Evolutionary conservation across 2,329 filamentous ascomycete genomes (phyloP), one percentile per base, ranked within the genome.

Genomic region (Alternaria sp.): DNA sequence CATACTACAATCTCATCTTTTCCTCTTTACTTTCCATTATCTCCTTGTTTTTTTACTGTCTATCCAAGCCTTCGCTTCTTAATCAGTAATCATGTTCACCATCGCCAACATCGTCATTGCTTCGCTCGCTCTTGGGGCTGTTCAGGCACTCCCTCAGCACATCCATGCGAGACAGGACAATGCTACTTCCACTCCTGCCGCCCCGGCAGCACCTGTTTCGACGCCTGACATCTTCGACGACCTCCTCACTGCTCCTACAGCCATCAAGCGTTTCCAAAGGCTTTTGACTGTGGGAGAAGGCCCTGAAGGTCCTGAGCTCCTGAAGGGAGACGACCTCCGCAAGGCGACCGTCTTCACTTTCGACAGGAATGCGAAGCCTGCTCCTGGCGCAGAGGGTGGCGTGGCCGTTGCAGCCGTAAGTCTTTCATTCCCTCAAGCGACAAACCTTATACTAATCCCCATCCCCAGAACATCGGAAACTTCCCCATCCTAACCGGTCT

Each of bases 301-400:
- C 63, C 43, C 43, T 20, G 11, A 53, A 9, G 12, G 28, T 1
- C 18, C 9, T n/a, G 49, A 68, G 9, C 73, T 82, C 9, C 71
- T 80, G 46, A 67, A 71, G 6, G 72, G 65, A 12, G 73, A 78
- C 3, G 73, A 69, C 5, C 67, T 82, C 26, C 71, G 69, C 50
- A 69, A 73, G 12, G 47, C 71, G 73, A 87, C 91, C 81, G 91
- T 89, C 76, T 94, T 93, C 85, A 85, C 85, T 75, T 84, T 86
- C 70, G 78, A 87, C 66, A 73, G 78, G 66, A 73, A 78, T 63
- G 82, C 82, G 18, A 63, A 65, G 15, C 80, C 82, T 11, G 64
- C 77, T 10, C 41, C 79, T 14, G 81, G 87, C 55, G 89, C 86
- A 67, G 91, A 91, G 78, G 90, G 75, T 47, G 75, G 73, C 15